These are phyloP conservation scores for Phyllosticta citribraziliensis DNA, from an alignment of 2,329 filamentous ascomycete species.

Conservation along the genomic window DNA sequence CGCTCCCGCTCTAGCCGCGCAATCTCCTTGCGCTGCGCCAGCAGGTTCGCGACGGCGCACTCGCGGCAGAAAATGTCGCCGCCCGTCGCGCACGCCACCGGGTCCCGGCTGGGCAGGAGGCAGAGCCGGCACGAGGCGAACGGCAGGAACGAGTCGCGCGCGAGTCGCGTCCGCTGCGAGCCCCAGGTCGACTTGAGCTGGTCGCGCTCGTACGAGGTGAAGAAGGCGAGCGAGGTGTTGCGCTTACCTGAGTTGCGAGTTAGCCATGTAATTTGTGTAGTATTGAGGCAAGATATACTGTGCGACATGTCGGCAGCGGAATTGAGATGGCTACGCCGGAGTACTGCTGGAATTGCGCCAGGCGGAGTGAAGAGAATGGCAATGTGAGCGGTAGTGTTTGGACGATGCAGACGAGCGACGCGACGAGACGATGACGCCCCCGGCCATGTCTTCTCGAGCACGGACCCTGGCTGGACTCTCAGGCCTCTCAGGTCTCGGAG, in stretches of 20 bases:
- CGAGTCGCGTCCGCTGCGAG: constrained; percentile 70
- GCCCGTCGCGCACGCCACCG: constrained; percentile 65
- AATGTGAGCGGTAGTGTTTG: neutral
- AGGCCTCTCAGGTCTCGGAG: too few species aligned
- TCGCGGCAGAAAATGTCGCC: constrained; percentile 94
- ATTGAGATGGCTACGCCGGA: neutral
- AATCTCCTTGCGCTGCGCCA: constrained; percentile 85
- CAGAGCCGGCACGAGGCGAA: constrained; percentile 87
- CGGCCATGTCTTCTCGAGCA: neutral
- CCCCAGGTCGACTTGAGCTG: constrained; percentile 77
- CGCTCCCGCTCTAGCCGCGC: constrained; percentile 64
- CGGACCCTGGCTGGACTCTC: neutral
- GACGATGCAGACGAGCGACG: neutral
- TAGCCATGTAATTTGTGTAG: neutral
- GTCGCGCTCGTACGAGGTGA: constrained; percentile 82
- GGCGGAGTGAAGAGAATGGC: neutral
- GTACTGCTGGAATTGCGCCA: neutral
- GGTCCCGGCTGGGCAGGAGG: constrained; percentile 67
- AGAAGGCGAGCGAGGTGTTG: constrained; percentile 86
- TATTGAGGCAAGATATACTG: constrained; percentile 28
- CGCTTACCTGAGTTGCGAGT: constrained; percentile 47
- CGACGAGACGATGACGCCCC: constrained; percentile 3
- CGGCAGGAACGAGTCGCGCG: constrained; percentile 81
- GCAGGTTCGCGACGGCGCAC: constrained; percentile 83
- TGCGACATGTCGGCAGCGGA: constrained; percentile 32